These are phyloP conservation scores for Volvariella volvacea DNA, from an alignment of 1,284 basidiomycete genomes.

Conservation along the genomic window DNA sequence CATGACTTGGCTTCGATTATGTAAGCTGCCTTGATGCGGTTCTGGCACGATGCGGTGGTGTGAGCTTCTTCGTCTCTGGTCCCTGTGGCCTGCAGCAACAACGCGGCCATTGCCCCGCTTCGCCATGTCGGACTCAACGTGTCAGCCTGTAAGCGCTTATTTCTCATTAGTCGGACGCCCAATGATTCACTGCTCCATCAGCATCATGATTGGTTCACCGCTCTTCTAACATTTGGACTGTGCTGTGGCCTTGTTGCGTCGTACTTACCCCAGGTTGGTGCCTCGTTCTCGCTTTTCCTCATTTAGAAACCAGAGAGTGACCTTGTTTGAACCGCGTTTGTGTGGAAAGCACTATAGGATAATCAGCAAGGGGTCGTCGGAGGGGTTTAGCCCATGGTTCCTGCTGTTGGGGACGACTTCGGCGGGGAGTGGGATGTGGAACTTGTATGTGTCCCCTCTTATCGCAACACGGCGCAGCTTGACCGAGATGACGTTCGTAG, in stretches of 20 bases:
- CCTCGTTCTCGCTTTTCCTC: neutral
- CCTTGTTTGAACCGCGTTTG: neutral
- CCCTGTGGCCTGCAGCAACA: too few relatives aligned
- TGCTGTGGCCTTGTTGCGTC: constrained; percentile 80
- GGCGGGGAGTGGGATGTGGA: constrained; percentile 73
- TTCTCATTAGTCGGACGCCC: neutral
- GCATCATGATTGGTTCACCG: constrained; percentile 73
- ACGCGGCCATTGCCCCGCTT: too few relatives aligned
- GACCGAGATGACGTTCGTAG: constrained; percentile 27
- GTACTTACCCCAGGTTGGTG: constrained; percentile 78
- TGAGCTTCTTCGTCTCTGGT: too few relatives aligned
- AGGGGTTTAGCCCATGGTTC: constrained; percentile 91
- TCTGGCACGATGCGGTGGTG: too few relatives aligned
- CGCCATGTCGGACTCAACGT: constrained; percentile 11
- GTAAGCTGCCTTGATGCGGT: too few relatives aligned
- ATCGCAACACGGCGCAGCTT: neutral
- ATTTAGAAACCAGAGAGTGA: neutral
- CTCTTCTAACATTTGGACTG: constrained; percentile 69
- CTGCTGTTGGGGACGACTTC: constrained; percentile 89
- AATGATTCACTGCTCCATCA: constrained; percentile 19
- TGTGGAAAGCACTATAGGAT: constrained; percentile 62
- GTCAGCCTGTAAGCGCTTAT: constrained; percentile 10
- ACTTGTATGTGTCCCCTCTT: constrained; percentile 48
- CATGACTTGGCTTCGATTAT: too few relatives aligned
- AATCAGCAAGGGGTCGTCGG: constrained; percentile 68